Percentiles rank a stretch among this genome's conserved stretches.
Evolutionary conservation across 176 grass and related monocot genomes (phyloP).

Genomic region (Alopecurus myosuroides): DNA sequence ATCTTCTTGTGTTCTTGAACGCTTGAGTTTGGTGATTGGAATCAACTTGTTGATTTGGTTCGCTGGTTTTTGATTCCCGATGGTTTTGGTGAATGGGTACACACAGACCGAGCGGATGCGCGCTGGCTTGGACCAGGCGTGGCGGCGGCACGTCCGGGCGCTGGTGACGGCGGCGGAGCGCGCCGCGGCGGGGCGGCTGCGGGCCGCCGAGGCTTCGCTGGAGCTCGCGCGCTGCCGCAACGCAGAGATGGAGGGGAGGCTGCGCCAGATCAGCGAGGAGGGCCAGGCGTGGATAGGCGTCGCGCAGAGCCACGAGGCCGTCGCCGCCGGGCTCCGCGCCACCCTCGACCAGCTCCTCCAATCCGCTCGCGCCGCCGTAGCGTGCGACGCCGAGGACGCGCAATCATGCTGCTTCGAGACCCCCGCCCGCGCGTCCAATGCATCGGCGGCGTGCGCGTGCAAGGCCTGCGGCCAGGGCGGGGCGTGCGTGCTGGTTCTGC

Average conservation of each 20-base stretch:
- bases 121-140: conserved; percentile 6
- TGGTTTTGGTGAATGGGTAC: neutral
- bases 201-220: conserved; percentile 31
- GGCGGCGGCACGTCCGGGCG: conserved; percentile 5
- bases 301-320: conserved; percentile 51
- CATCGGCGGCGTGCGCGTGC: neutral
- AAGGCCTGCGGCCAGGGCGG: conserved; percentile 26
- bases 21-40: neutral
- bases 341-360: conserved; percentile 43
- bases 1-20: neutral
- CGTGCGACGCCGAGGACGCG: conserved; percentile 12
- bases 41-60: neutral
- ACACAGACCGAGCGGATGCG: conserved; percentile 47
- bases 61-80: neutral
- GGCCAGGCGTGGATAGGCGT: conserved; percentile 46
- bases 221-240: conserved; percentile 16
- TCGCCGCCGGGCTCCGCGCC: conserved; percentile 23
- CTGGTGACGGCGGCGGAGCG: conserved; percentile 24
- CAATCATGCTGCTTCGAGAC: conserved; percentile 36
- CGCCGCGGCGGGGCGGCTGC: neutral
- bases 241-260: conserved; percentile 44
- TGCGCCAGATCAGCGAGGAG: conserved; percentile 37
- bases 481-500: conserved; percentile 52
- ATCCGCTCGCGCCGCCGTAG: neutral
- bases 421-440: neutral